These are phyloP conservation scores for Neofusicoccum cordaticola DNA, from an alignment of 2,329 filamentous ascomycete genomes.

Conservation along the genomic window DNA sequence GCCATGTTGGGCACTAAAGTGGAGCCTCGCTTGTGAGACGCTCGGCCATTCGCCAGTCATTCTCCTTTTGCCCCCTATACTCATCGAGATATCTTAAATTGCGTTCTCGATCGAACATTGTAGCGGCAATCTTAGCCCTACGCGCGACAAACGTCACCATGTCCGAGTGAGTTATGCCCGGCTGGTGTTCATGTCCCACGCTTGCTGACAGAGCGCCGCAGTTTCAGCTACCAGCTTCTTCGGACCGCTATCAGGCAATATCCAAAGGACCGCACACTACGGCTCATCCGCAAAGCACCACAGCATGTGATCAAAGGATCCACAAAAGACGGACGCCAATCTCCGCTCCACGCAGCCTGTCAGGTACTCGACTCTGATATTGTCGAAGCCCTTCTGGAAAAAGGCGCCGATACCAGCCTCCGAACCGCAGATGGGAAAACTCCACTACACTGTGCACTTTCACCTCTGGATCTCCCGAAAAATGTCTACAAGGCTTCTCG, in stretches of 20 bases:
- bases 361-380: neutral
- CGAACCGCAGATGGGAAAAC: neutral
- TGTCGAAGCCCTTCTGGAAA: constrained; percentile 1
- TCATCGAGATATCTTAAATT: neutral
- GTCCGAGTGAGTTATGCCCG: neutral
- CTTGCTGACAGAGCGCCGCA: neutral
- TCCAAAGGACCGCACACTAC: neutral
- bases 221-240: constrained; percentile 6
- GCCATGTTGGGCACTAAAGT: neutral
- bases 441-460: neutral
- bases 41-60: neutral
- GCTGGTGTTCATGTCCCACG: neutral
- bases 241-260: constrained; percentile 2
- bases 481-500: neutral
- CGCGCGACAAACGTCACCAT: neutral
- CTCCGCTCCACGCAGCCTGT: neutral
- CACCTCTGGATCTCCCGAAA: neutral
- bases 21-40: neutral
- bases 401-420: neutral
- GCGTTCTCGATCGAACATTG: neutral
- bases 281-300: constrained; percentile 1
- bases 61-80: neutral
- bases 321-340: neutral
- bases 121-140: neutral
- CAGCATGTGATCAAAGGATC: neutral